Evolutionary conservation across 495 filamentous ascomycete genomes (phyloP), one percentile per base, ranked within the genome.

Genomic region (Tuber borchii): DNA sequence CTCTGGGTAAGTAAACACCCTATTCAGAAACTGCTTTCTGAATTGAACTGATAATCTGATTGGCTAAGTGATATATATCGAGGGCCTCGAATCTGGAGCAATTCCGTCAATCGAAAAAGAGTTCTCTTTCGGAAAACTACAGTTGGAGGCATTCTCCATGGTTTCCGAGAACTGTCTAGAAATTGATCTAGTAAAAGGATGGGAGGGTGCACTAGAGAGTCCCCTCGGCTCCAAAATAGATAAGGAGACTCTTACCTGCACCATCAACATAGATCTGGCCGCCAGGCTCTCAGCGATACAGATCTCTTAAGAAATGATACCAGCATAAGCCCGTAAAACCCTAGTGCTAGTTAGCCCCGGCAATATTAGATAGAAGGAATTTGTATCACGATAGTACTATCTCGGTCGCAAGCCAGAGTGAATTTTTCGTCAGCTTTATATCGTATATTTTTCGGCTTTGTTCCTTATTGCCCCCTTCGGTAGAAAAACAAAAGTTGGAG

Each of bases 1-100:
- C 71, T 9, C 65, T 79, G 5, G 77, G 77, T 79, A 79, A 48
- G 71, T 17, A 14, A 26, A 34, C 26, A 16, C 14, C 26, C 26
- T 65, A 65, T 34, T 65, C 10, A 31, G 26, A 19, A 34, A 34
- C 56, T 17, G 26, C 4, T 16, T 14, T 34, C 19, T 19, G 26
- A 31, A 34, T 65, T 31, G 26, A 65, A 34, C 26, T 65, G 26
- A 65, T 3, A 34, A 16, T 34, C 3, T 19, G 26, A 26, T 19
- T 65, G 56, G 26, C 56, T 65, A 65, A 65, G 56, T 65, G 26
- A 34, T 65, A 65, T 65, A 65, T 8, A 65, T 65, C 14, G 56
- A 65, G 56, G 56, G 14, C 56, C 56, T 65, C 12, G 14, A 65
- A 2, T 16, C 56, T 19, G 56, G 12, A 17, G 14, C 12, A 34